A percentile compares a stretch with the other conserved stretches of the same genome.
These are phyloP conservation scores for Diaporthe citri DNA, from an alignment of 2,329 filamentous ascomycete genomes.

Conservation along the genomic window DNA sequence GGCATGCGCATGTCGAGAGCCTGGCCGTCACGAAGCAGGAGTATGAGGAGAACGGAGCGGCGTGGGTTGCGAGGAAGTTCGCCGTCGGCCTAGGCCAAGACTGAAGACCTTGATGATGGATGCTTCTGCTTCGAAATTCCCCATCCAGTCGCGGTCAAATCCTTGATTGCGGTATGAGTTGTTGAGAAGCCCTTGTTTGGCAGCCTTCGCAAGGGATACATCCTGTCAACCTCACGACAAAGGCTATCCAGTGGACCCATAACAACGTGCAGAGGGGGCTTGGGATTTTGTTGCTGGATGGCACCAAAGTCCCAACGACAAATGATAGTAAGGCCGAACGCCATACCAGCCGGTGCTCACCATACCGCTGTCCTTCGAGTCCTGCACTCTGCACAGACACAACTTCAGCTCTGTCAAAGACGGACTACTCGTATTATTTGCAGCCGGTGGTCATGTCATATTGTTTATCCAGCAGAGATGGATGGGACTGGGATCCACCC, in stretches of 20 bases:
- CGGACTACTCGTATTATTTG: too few relatives aligned
- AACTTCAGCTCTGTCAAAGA: not conserved
- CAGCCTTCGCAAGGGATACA: not conserved
- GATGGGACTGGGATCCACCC: not conserved
- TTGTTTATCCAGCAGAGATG: not conserved
- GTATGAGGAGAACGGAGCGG: conserved; percentile 87
- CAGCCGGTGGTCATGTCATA: not conserved
- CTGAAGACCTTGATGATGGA: not conserved
- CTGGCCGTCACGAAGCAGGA: conserved; percentile 87
- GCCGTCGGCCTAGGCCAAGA: conserved; percentile 52
- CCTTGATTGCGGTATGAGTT: too few relatives aligned
- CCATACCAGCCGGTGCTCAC: not conserved
- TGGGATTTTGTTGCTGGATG: not conserved
- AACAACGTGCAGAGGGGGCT: not conserved
- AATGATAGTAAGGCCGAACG: too few relatives aligned
- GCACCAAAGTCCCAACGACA: not conserved
- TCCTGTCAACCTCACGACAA: not conserved
- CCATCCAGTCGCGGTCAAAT: not conserved
- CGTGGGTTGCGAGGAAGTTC: conserved; percentile 82
- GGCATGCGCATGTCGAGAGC: conserved; percentile 74
- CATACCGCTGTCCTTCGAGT: not conserved
- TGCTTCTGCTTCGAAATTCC: not conserved
- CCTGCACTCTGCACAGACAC: not conserved
- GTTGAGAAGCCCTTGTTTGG: not conserved
- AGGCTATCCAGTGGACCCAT: not conserved